Evolutionary conservation across 306 rosid species (phyloP), one percentile per base, ranked within the genome.

Genomic region (Carpinus fangiana): DNA sequence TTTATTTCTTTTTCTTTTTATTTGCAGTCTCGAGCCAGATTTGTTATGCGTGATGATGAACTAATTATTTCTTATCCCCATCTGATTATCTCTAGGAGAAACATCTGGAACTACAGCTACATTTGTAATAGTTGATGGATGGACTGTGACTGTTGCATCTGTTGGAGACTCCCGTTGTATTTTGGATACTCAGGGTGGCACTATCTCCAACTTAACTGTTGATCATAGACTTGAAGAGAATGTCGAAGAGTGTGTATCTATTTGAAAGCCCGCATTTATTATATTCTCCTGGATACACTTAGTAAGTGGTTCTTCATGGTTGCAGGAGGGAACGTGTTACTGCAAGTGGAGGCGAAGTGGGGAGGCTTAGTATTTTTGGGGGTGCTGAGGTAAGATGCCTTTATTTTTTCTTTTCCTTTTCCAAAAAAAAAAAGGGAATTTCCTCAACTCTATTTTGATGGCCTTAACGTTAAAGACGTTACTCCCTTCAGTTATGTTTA

Each of bases 111-210:
- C 98, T 51, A 92, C 98, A 46, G 98, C 93, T 50, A 95, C 98
- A 9, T 90, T 92, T 85, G 98, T 95, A 56, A 90, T 95, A 78
- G 90, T 95, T 52, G 98, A 95, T 87, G 89, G 97, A 73, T 95
- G 98, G 98, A 95, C 98, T 9, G 97, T 95, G 80, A 95, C 98
- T 4, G 98, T 95, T 55, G 98, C 98, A 47, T 95, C 98, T 1
- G 98, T 95, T 74, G 98, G 98, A 75, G 98, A 95, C 73, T 92
- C 98, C 34, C 98, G 98, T 50, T 95, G 98, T 75, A 87, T 95
- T 84, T 83, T 95, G 50, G 98, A 95, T 86, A 85, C 96, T 16
- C 98, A 92, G 77, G 98, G 98, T 45, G 97, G 93, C 41, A 91
- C 92, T 8, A 90, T 95, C 55, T 82, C 92, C 76, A 83, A 85